Conservation (phyloP, 2,329 filamentous ascomycete species). For the Pseudophaeomoniella oleicola region DNA sequence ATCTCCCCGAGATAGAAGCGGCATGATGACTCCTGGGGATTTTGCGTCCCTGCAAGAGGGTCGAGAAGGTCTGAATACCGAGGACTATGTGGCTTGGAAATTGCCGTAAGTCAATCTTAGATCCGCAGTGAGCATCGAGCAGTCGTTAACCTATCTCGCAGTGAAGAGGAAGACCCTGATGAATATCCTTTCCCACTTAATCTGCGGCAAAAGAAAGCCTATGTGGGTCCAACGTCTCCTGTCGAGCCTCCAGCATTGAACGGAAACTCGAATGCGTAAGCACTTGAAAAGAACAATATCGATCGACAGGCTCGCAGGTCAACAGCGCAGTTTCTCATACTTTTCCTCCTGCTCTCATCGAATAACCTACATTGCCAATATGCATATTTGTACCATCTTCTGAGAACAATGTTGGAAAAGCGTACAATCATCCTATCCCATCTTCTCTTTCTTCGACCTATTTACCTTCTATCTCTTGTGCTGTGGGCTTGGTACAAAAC, state of each 20-base stretch:
- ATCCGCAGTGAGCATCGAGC: constrained; percentile 1
- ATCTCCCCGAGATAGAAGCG: constrained; percentile 74
- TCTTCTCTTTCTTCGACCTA: no score
- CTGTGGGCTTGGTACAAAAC: no score
- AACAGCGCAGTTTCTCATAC: no score
- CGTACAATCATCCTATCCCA: no score
- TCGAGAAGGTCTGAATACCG: constrained; percentile 79
- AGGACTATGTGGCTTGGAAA: constrained; percentile 98
- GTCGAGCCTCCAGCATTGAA: constrained; percentile 3
- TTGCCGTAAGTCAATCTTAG: constrained; percentile 59
- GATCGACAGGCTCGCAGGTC: no score
- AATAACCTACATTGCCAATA: no score
- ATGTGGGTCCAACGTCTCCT: constrained; percentile 15
- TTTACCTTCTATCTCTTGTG: no score
- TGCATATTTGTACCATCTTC: no score
- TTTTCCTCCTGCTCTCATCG: no score
- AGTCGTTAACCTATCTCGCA: constrained; percentile 26
- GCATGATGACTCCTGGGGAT: constrained; percentile 98
- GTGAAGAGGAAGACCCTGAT: constrained; percentile 85
- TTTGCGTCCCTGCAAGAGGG: constrained; percentile 94
- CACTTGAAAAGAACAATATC: no score
- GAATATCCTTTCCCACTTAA: constrained; percentile 60
- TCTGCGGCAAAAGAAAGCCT: constrained; percentile 35
- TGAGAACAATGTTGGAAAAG: no score
- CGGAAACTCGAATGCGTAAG: not conserved